Conservation (phyloP, 208 protist genomes). For the Acanthamoeba royreba region DNA sequence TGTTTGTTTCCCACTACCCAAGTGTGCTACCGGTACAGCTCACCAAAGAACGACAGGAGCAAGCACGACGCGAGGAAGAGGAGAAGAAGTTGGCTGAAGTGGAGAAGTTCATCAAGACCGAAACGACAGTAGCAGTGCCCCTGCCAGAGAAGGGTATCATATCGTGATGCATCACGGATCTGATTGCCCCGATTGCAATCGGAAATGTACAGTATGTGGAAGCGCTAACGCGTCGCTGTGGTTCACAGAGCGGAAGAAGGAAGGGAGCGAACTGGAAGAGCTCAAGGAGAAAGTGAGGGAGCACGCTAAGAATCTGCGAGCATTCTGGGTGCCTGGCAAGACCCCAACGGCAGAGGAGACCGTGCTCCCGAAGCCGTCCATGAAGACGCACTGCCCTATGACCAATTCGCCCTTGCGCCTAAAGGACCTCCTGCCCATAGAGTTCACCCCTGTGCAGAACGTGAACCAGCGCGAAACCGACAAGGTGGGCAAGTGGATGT, state of each 20-base stretch:
- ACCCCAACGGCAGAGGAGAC: not conserved
- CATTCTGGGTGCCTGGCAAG: not conserved
- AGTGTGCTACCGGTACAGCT: not conserved
- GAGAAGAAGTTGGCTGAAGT: not conserved
- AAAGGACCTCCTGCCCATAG: not conserved
- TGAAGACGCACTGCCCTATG: not conserved
- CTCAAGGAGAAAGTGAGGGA: not conserved
- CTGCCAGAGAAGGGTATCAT: not conserved
- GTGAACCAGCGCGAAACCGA: not conserved
- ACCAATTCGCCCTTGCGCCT: not conserved
- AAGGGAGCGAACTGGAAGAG: not conserved
- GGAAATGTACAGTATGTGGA: not conserved
- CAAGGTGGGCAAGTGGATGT: not conserved
- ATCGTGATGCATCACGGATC: not conserved
- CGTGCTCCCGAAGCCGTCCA: not conserved
- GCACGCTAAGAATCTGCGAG: not conserved
- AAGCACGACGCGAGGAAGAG: not conserved
- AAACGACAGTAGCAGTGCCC: not conserved
- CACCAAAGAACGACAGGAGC: not conserved
- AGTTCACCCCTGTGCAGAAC: constrained; percentile 1
- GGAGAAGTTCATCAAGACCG: not conserved
- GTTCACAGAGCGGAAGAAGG: not conserved
- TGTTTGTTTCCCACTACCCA: not conserved
- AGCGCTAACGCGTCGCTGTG: not conserved
- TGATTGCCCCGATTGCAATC: not conserved